These are phyloP conservation scores for Mortierella sp. DNA, from an alignment of 371 early-diverging fungal genomes.

Conservation along the genomic window DNA sequence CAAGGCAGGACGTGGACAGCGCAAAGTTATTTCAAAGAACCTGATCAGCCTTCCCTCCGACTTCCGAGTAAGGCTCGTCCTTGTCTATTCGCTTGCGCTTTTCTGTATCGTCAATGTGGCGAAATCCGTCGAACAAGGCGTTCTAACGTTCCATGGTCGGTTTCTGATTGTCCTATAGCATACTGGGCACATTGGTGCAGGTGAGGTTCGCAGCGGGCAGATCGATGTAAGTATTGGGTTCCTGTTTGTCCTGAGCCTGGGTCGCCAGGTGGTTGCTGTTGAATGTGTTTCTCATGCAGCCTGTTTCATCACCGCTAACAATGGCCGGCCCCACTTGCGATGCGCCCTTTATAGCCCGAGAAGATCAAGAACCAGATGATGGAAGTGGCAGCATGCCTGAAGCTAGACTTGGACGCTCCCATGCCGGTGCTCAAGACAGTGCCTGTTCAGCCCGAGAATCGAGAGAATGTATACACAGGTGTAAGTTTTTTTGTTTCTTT, in stretches of 20 bases:
- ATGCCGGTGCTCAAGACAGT: constrained; percentile 52
- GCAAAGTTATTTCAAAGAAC: constrained; percentile 43
- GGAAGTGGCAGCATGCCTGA: constrained; percentile 49
- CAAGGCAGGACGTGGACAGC: constrained; percentile 40
- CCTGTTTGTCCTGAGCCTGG: constrained; percentile 21
- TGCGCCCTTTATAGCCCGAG: constrained; percentile 23
- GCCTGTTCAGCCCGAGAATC: constrained; percentile 35
- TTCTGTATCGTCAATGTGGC: too few relatives aligned
- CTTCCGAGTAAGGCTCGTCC: constrained; percentile 32
- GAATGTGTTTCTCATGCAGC: not conserved
- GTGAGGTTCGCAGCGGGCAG: constrained; percentile 53
- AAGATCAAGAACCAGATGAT: constrained; percentile 54
- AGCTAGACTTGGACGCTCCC: constrained; percentile 39
- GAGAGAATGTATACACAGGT: constrained; percentile 18
- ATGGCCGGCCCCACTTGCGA: not conserved
- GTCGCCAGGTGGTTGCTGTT: too few relatives aligned
- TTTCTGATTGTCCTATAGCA: constrained; percentile 31
- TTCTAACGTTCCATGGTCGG: constrained; percentile 1
- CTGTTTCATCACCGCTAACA: not conserved
- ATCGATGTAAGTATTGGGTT: constrained; percentile 44
- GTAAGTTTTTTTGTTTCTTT: constrained; percentile 29
- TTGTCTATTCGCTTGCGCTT: not conserved
- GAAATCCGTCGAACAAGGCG: not conserved
- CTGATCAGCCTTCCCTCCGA: constrained; percentile 50
- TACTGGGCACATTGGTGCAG: constrained; percentile 56